phyloP scores from a whole-genome alignment of 495 filamentous ascomycete genomes.

The Aspergillus taichungensis region DNA sequence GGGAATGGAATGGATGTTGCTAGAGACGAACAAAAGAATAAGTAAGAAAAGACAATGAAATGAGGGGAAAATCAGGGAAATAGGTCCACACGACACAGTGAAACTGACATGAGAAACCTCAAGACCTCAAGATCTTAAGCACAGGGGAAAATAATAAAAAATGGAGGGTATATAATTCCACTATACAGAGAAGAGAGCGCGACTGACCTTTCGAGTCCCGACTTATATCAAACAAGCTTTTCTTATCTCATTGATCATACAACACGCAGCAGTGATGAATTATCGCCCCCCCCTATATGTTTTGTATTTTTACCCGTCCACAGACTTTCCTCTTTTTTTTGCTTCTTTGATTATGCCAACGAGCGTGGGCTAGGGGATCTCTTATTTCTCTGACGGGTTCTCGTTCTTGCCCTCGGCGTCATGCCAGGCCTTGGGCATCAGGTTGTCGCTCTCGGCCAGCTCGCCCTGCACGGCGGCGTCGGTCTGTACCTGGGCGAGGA shows the following conservation, averaged over 20 bases:
- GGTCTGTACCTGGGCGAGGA: constrained; percentile 16
- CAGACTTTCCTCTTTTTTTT: not conserved
- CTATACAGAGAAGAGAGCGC: no score
- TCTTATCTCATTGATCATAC: not conserved
- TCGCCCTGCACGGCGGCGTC: constrained; percentile 13
- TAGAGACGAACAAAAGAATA: constrained; percentile 6
- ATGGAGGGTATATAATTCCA: no score
- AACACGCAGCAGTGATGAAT: not conserved
- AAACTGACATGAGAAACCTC: no score
- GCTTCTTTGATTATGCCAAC: not conserved
- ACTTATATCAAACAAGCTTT: no score
- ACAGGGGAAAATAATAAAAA: no score
- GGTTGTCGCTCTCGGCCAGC: constrained; percentile 29
- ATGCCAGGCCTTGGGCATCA: constrained; percentile 44
- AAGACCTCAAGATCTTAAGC: no score
- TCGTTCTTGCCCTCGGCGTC: constrained; percentile 32
- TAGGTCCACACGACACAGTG: no score
- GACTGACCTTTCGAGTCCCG: no score
- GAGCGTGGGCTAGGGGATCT: no score
- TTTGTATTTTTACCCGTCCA: no score
- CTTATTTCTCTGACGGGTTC: constrained; percentile 23
- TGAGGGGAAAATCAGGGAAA: no score
- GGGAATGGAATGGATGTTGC: constrained; percentile 21
- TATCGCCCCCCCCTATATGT: not conserved
- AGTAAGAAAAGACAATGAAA: constrained; percentile 7